Evolutionary conservation across 2,329 filamentous ascomycete genomes (phyloP).

Genomic region (Ilyonectria mors-panacis): DNA sequence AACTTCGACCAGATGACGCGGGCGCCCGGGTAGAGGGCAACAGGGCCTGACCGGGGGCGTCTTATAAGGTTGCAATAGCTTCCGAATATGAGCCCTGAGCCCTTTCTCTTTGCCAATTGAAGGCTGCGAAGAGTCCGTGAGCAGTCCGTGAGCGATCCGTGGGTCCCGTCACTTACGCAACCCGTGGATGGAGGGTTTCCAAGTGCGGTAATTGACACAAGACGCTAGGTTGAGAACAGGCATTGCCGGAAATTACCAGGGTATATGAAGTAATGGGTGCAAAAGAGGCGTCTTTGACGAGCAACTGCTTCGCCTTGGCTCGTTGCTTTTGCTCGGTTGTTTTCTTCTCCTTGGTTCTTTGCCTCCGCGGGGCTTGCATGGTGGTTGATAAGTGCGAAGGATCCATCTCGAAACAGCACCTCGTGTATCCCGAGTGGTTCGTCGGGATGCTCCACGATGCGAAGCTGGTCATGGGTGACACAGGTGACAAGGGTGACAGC

Average conservation of each 20-base stretch:
- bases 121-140: conserved; percentile 6
- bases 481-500: background rate
- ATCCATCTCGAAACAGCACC: conserved; percentile 31
- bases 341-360: conserved; percentile 22
- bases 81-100: background rate
- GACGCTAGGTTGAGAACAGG: conserved; percentile 23
- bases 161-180: conserved; percentile 15
- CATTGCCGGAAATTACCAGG: conserved; percentile 36
- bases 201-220: conserved; percentile 32
- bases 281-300: conserved; percentile 20
- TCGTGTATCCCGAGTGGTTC: conserved; percentile 26
- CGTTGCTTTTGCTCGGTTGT: conserved; percentile 12
- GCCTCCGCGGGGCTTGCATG: background rate
- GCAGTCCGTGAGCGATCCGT: conserved; percentile 13
- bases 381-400: conserved; percentile 1
- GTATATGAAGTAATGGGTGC: conserved; percentile 16
- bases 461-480: conserved; percentile 9
- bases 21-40: background rate
- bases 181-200: conserved; percentile 28
- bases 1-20: background rate
- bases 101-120: conserved; percentile 8
- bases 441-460: background rate
- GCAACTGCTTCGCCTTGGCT: conserved; percentile 1
- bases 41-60: background rate
- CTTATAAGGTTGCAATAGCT: background rate